phyloP scores from a whole-genome alignment of 192 early-diverging fungal species.

The Neocallimastix lanati region DNA sequence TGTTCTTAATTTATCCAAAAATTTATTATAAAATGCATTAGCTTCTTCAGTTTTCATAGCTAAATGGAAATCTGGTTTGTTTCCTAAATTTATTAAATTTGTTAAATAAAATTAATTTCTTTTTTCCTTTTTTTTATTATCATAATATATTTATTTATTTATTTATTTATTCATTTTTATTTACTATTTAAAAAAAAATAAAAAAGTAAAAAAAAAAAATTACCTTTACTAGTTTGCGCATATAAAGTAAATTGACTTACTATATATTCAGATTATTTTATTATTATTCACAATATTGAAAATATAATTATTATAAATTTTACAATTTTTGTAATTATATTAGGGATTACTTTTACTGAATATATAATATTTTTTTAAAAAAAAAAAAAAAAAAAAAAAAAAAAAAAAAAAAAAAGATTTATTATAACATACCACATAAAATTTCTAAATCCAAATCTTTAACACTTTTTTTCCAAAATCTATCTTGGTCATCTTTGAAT shows the following conservation, averaged over 20 bases:
- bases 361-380: no score
- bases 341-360: no score
- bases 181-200: no score
- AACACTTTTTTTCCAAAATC: constrained; percentile 65
- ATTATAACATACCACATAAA: constrained; percentile 40
- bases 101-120: not conserved
- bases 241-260: constrained; percentile 92
- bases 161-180: no score
- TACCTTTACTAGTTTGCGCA: constrained; percentile 55
- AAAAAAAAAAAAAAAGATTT: no score
- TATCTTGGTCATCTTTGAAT: constrained; percentile 45
- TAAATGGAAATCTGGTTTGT: constrained; percentile 83
- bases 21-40: constrained; percentile 51
- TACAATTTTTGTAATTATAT: no score
- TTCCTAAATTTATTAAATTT: constrained; percentile 10
- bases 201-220: not conserved
- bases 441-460: constrained; percentile 54
- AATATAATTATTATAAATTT: no score
- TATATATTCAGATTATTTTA: no score
- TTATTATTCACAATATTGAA: no score
- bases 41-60: constrained; percentile 59
- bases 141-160: no score
- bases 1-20: constrained; percentile 45
- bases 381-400: no score
- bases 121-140: no score